These are phyloP conservation scores for Picea mariana DNA, from an alignment of 83 land plant species.

Conservation along the genomic window DNA sequence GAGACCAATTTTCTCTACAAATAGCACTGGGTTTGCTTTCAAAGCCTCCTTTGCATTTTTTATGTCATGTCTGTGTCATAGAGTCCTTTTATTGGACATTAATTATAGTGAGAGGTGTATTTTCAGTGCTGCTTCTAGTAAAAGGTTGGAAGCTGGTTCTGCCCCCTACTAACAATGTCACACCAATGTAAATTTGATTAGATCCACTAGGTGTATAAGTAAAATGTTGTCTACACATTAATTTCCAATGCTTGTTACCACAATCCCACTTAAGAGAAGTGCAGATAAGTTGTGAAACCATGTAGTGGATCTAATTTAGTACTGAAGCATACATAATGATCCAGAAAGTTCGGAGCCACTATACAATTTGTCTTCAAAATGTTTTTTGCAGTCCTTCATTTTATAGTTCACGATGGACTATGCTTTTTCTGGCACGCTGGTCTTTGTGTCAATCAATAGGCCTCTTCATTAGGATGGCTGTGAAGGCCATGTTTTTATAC, in stretches of 20 bases:
- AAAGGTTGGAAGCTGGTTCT: constrained; percentile 1
- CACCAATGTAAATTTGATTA: neutral
- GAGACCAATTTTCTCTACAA: neutral
- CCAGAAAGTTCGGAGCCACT: too few species aligned
- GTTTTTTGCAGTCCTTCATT: too few species aligned
- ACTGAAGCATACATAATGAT: too few species aligned
- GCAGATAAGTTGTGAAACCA: too few species aligned
- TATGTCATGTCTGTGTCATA: neutral
- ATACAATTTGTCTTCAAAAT: too few species aligned
- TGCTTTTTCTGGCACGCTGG: too few species aligned
- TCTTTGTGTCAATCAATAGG: too few species aligned
- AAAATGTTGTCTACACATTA: neutral
- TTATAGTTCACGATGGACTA: too few species aligned
- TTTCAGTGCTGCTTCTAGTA: neutral
- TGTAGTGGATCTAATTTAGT: too few species aligned
- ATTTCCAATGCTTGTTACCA: constrained; percentile 9
- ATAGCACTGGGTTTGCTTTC: constrained; percentile 1
- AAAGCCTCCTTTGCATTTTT: neutral
- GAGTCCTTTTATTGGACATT: constrained; percentile 10
- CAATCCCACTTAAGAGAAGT: neutral
- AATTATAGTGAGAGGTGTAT: neutral
- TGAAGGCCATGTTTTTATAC: too few species aligned
- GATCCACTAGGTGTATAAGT: neutral
- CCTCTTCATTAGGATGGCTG: too few species aligned
- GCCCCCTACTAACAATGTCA: neutral